A percentile compares a stretch with the other conserved stretches of the same genome.
Evolutionary conservation across 345 rosid genomes (phyloP).

Genomic region (Ceriops zippeliana): DNA sequence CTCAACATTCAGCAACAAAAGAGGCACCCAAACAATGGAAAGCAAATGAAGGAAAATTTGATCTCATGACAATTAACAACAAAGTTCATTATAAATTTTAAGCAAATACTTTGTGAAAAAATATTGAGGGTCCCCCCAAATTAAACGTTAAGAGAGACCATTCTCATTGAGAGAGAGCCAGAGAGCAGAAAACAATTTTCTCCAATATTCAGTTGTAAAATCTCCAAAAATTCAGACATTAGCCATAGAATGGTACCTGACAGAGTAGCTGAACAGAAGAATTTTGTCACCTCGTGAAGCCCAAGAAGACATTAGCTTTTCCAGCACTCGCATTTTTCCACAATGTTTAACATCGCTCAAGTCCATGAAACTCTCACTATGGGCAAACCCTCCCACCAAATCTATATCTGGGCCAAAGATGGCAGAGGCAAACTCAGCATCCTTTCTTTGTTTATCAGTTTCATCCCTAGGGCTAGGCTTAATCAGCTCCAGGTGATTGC

Average conservation of each 20-base stretch:
- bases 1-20: conserved; percentile 16
- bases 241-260: conserved; percentile 48
- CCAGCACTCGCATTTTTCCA: conserved; percentile 90
- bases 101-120: not conserved
- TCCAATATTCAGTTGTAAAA: too few species aligned
- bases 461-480: conserved; percentile 95
- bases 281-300: conserved; percentile 79
- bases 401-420: conserved; percentile 79
- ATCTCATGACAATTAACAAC: not conserved
- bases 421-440: conserved; percentile 76
- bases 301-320: conserved; percentile 81
- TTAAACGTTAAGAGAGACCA: too few species aligned
- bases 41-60: not conserved
- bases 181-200: too few species aligned
- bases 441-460: conserved; percentile 77
- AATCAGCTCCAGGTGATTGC: conserved; percentile 93
- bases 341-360: conserved; percentile 79
- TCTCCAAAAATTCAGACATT: too few species aligned
- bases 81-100: not conserved
- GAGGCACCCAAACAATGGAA: not conserved
- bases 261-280: conserved; percentile 93
- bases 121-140: not conserved
- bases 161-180: too few species aligned
- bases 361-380: conserved; percentile 73
- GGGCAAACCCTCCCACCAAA: conserved; percentile 71